Percentiles rank a stretch among this genome's conserved stretches.
phyloP scores from a whole-genome alignment of 2,329 filamentous ascomycete species.

The Paraphaeosphaeria sporulosa region DNA sequence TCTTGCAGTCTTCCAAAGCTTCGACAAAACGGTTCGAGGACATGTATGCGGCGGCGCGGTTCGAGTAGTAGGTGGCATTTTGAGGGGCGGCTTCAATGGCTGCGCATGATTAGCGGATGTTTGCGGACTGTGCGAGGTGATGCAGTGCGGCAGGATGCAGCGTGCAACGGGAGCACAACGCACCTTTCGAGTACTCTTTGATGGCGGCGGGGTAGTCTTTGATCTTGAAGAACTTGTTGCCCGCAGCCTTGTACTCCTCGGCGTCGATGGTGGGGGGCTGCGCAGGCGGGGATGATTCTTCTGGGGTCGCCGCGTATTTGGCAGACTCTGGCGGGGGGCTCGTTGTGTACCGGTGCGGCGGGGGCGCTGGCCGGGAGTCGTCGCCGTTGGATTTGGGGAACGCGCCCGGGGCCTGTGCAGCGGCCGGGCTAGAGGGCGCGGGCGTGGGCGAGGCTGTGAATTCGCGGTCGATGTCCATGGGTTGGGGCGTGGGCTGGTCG shows the following conservation, averaged over 20 bases:
- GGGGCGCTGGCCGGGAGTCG: constrained; percentile 67
- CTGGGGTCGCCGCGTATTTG: constrained; percentile 48
- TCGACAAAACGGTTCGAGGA: constrained; percentile 79
- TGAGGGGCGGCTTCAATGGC: constrained; percentile 87
- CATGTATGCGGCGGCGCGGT: constrained; percentile 94
- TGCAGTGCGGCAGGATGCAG: constrained; percentile 24
- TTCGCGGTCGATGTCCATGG: constrained; percentile 82
- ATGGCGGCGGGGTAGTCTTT: constrained; percentile 89
- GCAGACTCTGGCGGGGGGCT: constrained; percentile 56
- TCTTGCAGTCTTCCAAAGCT: constrained; percentile 86
- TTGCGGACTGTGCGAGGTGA: constrained; percentile 21
- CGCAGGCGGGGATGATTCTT: constrained; percentile 49
- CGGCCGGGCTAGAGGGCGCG: constrained; percentile 55
- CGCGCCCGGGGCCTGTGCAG: constrained; percentile 54
- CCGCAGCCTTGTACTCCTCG: constrained; percentile 88
- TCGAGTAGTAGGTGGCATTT: constrained; percentile 90
- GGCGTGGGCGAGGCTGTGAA: constrained; percentile 64
- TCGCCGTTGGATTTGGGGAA: constrained; percentile 61
- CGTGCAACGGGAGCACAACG: constrained; percentile 36
- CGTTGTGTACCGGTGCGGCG: constrained; percentile 69
- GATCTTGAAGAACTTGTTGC: constrained; percentile 97
- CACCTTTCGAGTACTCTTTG: constrained; percentile 94
- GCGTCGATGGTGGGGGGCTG: constrained; percentile 72
- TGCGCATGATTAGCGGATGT: constrained; percentile 52
- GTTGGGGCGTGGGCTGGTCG: constrained; percentile 64